Percentiles rank a stretch among this genome's conserved stretches.
phyloP scores from a whole-genome alignment of 192 early-diverging fungal species.

The Mortierella alpina region DNA sequence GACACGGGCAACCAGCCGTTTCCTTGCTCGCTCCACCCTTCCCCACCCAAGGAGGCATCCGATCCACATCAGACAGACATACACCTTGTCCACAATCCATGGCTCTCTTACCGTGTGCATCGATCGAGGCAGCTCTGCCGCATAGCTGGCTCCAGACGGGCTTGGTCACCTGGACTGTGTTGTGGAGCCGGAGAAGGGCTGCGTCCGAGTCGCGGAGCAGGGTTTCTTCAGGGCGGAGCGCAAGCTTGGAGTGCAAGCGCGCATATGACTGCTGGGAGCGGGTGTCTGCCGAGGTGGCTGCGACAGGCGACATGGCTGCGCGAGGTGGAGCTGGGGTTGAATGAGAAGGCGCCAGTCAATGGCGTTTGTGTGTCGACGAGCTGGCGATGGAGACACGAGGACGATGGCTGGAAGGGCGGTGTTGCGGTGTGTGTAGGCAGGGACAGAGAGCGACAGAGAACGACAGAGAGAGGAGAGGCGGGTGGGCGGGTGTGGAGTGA shows the following conservation, averaged over 20 bases:
- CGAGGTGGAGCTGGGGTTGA: neutral
- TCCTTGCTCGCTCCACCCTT: neutral
- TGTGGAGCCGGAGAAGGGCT: conserved; percentile 25
- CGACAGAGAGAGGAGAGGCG: neutral
- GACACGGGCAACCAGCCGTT: too few relatives aligned
- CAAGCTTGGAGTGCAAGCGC: conserved; percentile 31
- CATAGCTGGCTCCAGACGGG: conserved; percentile 39
- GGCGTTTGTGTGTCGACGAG: too few relatives aligned
- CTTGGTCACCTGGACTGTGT: conserved; percentile 37
- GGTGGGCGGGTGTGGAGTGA: neutral
- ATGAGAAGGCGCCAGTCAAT: neutral
- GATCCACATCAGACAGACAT: neutral
- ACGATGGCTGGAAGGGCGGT: too few relatives aligned
- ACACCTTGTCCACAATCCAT: neutral
- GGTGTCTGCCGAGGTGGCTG: neutral
- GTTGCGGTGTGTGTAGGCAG: neutral
- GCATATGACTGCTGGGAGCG: conserved; percentile 3
- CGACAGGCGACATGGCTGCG: conserved; percentile 12
- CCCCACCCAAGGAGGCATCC: too few relatives aligned
- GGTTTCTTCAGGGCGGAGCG: conserved; percentile 37
- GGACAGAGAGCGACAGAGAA: neutral
- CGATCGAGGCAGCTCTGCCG: neutral
- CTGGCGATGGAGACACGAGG: too few relatives aligned
- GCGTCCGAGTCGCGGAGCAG: conserved; percentile 4
- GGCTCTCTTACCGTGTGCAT: conserved; percentile 17